Base-by-base conservation (phyloP, 1,139 yeast species). In the Magnusiomyces paraingens region DNA sequence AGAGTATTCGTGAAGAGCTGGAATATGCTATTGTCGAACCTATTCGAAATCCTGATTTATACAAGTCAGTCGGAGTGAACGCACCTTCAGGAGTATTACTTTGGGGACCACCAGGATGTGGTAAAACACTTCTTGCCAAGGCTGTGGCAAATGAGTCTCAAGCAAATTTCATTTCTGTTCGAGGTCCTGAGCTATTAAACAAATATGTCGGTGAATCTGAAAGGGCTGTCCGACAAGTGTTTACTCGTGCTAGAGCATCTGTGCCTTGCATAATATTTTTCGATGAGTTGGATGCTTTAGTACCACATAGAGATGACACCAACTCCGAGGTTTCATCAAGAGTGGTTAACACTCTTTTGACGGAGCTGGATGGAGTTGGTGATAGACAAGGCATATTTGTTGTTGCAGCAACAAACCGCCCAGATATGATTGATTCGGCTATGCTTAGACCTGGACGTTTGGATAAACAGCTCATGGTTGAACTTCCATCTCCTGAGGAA, bases 51-150 rank as follows among this genome's bases (percentile, higher is more conserved):
- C 99, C 99, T 1, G 97, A 91, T 60, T 73, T 93, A 18, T 93
- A 86, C 66, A 83, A 82, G 59, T 83, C 84, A 59, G 97, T 93
- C 10, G 99, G 99, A 69, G 91, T 93, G 41, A 82, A 90, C 53
- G 96, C 97, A 0, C 98, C 99, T 1, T 91, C 97, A 0, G 99
- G 99, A 53, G 99, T 93, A 0, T 73, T 93, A 20, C 79, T 93
- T 76, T 93, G 99, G 99, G 99, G 99, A 0, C 99, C 99, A 1
- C 99, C 99, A 1, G 99, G 99, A 21, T 93, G 98, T 73, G 99
- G 99, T 77, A 93, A 93, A 67, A 93, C 99, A 0, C 75, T 93
- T 54, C 74, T 93, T 50, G 99, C 98, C 1, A 93, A 93, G 66
- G 99, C 98, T 0, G 98, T 93, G 11, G 99, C 99, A 14, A 91